These are phyloP conservation scores for Eutypella sp. DNA, from an alignment of 2,329 filamentous ascomycete species.

Conservation along the genomic window DNA sequence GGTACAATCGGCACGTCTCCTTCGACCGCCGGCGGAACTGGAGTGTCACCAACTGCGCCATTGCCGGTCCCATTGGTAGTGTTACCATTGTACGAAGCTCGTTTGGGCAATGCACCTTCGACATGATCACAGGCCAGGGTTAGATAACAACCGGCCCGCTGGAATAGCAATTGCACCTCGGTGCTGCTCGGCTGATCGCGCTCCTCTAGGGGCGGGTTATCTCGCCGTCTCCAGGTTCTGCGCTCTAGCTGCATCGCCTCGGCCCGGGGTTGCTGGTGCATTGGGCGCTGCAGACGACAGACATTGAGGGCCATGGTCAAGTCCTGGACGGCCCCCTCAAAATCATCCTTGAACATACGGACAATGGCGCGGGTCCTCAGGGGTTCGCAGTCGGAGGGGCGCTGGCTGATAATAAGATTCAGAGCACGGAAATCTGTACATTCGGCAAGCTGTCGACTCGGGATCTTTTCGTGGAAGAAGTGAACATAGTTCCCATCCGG, in stretches of 20 bases:
- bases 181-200: constrained; percentile 66
- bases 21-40: constrained; percentile 6
- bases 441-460: constrained; percentile 66
- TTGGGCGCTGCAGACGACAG: constrained; percentile 47
- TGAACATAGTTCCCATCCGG: constrained; percentile 81
- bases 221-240: constrained; percentile 28
- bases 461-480: constrained; percentile 89
- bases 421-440: constrained; percentile 64
- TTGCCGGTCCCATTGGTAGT: constrained; percentile 11
- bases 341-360: constrained; percentile 71
- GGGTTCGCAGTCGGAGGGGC: constrained; percentile 60
- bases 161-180: constrained; percentile 70
- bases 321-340: constrained; percentile 63
- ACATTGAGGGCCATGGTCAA: constrained; percentile 60
- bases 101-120: constrained; percentile 42
- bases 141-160: constrained; percentile 68
- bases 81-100: constrained; percentile 8
- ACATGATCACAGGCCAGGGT: constrained; percentile 65
- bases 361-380: constrained; percentile 70
- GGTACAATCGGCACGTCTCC: constrained; percentile 3
- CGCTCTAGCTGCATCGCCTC: constrained; percentile 46
- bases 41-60: constrained; percentile 3
- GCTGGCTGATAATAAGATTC: constrained; percentile 60
- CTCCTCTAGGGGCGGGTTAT: constrained; percentile 26
- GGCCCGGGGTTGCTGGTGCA: constrained; percentile 43